phyloP scores from a whole-genome alignment of 495 filamentous ascomycete genomes.

The Xylaria grammica region DNA sequence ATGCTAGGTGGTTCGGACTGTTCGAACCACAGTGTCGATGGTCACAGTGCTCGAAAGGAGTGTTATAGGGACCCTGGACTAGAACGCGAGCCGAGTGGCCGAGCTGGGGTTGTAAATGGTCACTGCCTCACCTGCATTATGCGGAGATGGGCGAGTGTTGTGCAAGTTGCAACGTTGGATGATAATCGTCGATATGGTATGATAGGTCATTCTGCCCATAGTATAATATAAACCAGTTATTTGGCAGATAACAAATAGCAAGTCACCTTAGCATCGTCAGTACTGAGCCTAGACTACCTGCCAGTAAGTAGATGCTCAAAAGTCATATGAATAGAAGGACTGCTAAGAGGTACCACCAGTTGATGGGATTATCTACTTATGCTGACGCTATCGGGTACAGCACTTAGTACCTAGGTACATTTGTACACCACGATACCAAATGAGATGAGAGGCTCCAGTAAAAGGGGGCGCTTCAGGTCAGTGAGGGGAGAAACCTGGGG shows the following conservation, averaged over 20 bases:
- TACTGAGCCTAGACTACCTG: conserved; percentile 4
- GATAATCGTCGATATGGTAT: neutral
- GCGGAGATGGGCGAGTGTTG: neutral
- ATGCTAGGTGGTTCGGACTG: neutral
- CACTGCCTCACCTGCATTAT: conserved; percentile 25
- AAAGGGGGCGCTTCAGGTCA: conserved; percentile 14
- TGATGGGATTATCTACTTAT: neutral
- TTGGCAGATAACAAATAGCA: neutral
- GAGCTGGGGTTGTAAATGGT: conserved; percentile 4
- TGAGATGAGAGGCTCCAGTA: neutral
- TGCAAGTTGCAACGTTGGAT: conserved; percentile 12
- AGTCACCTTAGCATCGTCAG: neutral
- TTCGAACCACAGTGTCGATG: conserved; percentile 9
- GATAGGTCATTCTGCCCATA: conserved; percentile 5
- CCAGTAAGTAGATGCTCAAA: too few species aligned
- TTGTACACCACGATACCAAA: too few species aligned
- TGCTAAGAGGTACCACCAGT: neutral
- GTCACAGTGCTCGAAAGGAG: conserved; percentile 4
- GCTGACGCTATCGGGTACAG: neutral
- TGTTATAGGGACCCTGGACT: neutral
- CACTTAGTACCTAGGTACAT: neutral
- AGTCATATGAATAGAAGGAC: too few species aligned
- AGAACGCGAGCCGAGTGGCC: conserved; percentile 15
- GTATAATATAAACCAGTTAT: neutral
- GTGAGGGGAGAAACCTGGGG: conserved; percentile 11